A percentile compares a stretch with the other conserved stretches of the same genome.
Evolutionary conservation across 2,329 filamentous ascomycete species (phyloP).

Genomic region (Pleomassaria siparia): DNA sequence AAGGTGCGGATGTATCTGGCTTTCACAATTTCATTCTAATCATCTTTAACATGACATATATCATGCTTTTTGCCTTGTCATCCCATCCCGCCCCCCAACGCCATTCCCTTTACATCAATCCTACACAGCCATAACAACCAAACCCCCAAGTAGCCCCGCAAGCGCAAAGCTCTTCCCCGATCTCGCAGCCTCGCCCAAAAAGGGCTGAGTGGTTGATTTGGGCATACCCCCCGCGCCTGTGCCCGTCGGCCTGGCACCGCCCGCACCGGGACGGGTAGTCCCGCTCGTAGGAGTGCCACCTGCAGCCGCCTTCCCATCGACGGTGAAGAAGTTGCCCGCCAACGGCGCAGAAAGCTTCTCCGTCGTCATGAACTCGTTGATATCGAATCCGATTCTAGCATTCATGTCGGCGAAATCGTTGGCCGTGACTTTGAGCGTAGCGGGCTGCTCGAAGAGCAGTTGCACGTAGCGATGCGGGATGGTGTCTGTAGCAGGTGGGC

Average conservation of each 20-base stretch:
- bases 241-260: conserved; percentile 8
- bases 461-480: conserved; percentile 39
- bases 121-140: conserved; percentile 17
- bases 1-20: too few species aligned
- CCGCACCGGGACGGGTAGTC: too few species aligned
- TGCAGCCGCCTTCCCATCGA: conserved; percentile 26
- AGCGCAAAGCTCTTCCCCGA: conserved; percentile 14
- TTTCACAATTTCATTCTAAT: too few species aligned
- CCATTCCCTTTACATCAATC: not conserved
- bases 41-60: too few species aligned
- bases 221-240: conserved; percentile 19
- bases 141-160: conserved; percentile 14
- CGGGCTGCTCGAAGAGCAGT: conserved; percentile 36
- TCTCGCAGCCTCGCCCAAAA: conserved; percentile 19
- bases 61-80: not conserved
- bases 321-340: conserved; percentile 39
- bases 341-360: conserved; percentile 28
- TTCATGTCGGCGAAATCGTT: conserved; percentile 23
- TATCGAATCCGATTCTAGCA: conserved; percentile 32
- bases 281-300: conserved; percentile 5
- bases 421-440: conserved; percentile 21
- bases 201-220: conserved; percentile 19
- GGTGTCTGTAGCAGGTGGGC: conserved; percentile 36
- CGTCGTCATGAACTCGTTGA: conserved; percentile 26
- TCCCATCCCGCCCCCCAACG: not conserved